Percentiles rank a stretch among this genome's conserved stretches.
These are phyloP conservation scores for Amanita pallidorosea DNA, from an alignment of 768 basidiomycete species.

Conservation along the genomic window DNA sequence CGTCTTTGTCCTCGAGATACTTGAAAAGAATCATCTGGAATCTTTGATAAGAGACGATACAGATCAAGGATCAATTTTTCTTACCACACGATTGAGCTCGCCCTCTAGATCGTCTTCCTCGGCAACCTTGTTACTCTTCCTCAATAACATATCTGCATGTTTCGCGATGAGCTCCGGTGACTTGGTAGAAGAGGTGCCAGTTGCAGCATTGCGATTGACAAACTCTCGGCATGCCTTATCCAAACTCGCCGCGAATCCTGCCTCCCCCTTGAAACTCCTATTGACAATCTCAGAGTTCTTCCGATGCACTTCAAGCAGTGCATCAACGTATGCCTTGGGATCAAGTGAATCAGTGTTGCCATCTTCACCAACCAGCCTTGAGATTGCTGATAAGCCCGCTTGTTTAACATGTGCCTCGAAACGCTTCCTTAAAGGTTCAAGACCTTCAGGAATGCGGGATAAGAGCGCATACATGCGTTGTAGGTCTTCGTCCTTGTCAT, in stretches of 20 bases:
- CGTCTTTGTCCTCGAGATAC: conserved; percentile 98
- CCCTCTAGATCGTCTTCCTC: conserved; percentile 92
- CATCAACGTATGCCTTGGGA: conserved; percentile 94
- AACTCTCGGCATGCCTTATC: conserved; percentile 98
- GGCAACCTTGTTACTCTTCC: conserved; percentile 95
- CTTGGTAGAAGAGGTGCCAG: conserved; percentile 78
- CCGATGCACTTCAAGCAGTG: conserved; percentile 82
- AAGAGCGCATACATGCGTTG: conserved; percentile 95
- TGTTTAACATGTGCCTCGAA: conserved; percentile 96
- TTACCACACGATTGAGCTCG: conserved; percentile 84
- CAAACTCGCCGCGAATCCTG: conserved; percentile 89
- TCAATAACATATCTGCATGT: conserved; percentile 83
- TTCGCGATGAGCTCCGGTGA: conserved; percentile 94
- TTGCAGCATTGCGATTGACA: conserved; percentile 90
- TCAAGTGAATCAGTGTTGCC: conserved; percentile 68
- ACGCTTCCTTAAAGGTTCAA: conserved; percentile 87
- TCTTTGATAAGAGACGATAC: conserved; percentile 15
- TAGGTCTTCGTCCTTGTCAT: conserved; percentile 92
- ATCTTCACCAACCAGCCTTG: conserved; percentile 60
- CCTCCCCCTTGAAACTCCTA: conserved; percentile 88
- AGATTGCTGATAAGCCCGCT: conserved; percentile 76
- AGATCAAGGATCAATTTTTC: conserved; percentile 23
- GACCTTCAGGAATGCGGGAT: conserved; percentile 85
- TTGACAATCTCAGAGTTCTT: conserved; percentile 92
- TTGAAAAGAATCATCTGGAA: conserved; percentile 95